Conservation (phyloP, 371 early-diverging fungal species). For the Actinomucor elegans region DNA sequence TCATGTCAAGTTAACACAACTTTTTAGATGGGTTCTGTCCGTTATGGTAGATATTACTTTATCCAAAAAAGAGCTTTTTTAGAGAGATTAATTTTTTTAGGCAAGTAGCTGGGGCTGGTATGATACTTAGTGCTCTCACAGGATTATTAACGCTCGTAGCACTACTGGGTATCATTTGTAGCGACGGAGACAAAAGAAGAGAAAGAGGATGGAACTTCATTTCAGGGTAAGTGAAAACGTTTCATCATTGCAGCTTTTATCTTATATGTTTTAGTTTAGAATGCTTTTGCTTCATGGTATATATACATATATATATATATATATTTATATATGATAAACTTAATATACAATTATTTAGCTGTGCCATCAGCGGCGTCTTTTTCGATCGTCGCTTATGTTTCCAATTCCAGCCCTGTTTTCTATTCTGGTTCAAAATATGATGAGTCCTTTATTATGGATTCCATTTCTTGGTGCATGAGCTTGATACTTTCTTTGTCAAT, state of each 20-base stretch:
- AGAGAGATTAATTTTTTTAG: not conserved
- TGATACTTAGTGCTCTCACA: slow-evolving; percentile 28
- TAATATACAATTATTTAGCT: slow-evolving; percentile 12
- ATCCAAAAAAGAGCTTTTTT: not conserved
- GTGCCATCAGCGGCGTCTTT: slow-evolving; percentile 27
- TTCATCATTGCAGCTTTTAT: not conserved
- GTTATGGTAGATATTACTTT: slow-evolving; percentile 15
- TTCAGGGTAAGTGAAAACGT: slow-evolving; percentile 17
- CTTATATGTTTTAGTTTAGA: slow-evolving; percentile 2
- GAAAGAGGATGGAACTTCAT: slow-evolving; percentile 35
- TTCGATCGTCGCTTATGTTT: slow-evolving; percentile 25
- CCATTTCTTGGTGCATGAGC: slow-evolving; percentile 24
- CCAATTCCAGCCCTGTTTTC: slow-evolving; percentile 18
- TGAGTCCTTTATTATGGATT: slow-evolving; percentile 22
- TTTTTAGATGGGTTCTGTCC: slow-evolving; percentile 20
- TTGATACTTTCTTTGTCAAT: slow-evolving; percentile 21
- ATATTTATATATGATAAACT: not conserved
- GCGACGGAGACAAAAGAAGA: slow-evolving; percentile 25
- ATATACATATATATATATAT: not conserved
- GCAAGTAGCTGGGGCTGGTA: slow-evolving; percentile 28
- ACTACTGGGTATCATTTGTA: slow-evolving; percentile 28
- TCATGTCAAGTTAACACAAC: not conserved
- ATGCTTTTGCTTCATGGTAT: slow-evolving; percentile 36
- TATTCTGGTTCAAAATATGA: slow-evolving; percentile 24
- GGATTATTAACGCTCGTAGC: slow-evolving; percentile 28